These are phyloP conservation scores for Hypoxylon sp. DNA, from an alignment of 2,329 filamentous ascomycete species.

Conservation along the genomic window DNA sequence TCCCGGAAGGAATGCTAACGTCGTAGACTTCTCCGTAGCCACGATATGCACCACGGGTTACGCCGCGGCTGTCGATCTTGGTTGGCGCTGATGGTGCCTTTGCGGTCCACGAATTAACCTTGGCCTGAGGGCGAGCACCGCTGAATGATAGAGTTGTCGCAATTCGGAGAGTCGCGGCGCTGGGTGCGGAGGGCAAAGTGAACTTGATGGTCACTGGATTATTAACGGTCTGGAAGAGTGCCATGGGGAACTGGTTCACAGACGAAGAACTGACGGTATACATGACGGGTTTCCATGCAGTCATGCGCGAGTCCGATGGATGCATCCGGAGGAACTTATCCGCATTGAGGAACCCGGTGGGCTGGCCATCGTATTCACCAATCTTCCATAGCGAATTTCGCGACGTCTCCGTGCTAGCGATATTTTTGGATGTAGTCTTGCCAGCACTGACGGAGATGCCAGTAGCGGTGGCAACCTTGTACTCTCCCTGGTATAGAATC, in stretches of 20 bases:
- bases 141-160: constrained; percentile 75
- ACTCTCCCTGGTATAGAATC: constrained; percentile 73
- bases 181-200: constrained; percentile 65
- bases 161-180: constrained; percentile 72
- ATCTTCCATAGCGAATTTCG: constrained; percentile 73
- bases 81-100: constrained; percentile 67
- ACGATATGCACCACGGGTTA: constrained; percentile 76
- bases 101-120: constrained; percentile 69
- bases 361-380: constrained; percentile 75
- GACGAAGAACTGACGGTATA: constrained; percentile 72
- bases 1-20: constrained; percentile 71
- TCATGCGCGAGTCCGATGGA: constrained; percentile 75
- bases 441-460: constrained; percentile 67
- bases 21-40: constrained; percentile 76
- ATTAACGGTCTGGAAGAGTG: constrained; percentile 73
- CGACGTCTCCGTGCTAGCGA: constrained; percentile 60
- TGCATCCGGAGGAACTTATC: constrained; percentile 78
- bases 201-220: constrained; percentile 73
- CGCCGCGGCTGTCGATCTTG: constrained; percentile 75
- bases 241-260: constrained; percentile 73
- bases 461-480: constrained; percentile 65
- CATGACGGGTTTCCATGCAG: constrained; percentile 70
- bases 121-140: constrained; percentile 69
- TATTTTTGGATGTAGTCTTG: constrained; percentile 64
- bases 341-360: constrained; percentile 75